Conservation (phyloP, 164 flowering plant species). For the Liriodendron chinense region DNA sequence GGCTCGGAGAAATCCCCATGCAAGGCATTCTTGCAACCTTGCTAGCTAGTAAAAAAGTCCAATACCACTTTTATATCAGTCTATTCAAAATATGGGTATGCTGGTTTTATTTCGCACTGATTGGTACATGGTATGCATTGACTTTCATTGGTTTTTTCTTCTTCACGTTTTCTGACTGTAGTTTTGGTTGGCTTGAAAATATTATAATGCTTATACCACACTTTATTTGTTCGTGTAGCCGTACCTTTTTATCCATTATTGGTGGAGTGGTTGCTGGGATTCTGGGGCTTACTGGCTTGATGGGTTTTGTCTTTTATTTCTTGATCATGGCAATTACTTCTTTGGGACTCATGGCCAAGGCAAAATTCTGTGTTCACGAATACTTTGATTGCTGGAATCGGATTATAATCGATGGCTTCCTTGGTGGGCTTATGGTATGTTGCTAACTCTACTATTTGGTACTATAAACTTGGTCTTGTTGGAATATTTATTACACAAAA, state of each 20-base stretch:
- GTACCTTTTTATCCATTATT: slow-evolving; percentile 93
- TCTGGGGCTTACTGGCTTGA: slow-evolving; percentile 74
- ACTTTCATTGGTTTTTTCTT: not conserved
- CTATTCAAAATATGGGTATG: too few relatives aligned
- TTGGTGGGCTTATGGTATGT: slow-evolving; percentile 88
- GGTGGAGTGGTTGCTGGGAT: slow-evolving; percentile 97
- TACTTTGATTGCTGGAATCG: slow-evolving; percentile 90
- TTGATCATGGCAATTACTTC: slow-evolving; percentile 86
- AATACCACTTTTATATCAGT: too few relatives aligned
- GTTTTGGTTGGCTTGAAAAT: not conserved
- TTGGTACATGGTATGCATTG: not conserved
- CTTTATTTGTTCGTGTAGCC: slow-evolving; percentile 50
- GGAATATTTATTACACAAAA: not conserved
- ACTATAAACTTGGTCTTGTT: not conserved
- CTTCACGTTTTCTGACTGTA: not conserved
- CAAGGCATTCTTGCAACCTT: too few relatives aligned
- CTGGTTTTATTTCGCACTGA: not conserved
- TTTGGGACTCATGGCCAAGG: slow-evolving; percentile 72
- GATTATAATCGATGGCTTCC: slow-evolving; percentile 71
- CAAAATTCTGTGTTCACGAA: slow-evolving; percentile 63
- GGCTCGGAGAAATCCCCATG: too few relatives aligned
- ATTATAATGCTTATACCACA: not conserved
- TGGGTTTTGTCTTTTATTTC: slow-evolving; percentile 83
- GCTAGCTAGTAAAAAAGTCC: too few relatives aligned
- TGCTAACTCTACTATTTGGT: slow-evolving; percentile 7